Base-by-base conservation (phyloP, 2,329 filamentous ascomycete genomes). In the Colletotrichum shisoi region DNA sequence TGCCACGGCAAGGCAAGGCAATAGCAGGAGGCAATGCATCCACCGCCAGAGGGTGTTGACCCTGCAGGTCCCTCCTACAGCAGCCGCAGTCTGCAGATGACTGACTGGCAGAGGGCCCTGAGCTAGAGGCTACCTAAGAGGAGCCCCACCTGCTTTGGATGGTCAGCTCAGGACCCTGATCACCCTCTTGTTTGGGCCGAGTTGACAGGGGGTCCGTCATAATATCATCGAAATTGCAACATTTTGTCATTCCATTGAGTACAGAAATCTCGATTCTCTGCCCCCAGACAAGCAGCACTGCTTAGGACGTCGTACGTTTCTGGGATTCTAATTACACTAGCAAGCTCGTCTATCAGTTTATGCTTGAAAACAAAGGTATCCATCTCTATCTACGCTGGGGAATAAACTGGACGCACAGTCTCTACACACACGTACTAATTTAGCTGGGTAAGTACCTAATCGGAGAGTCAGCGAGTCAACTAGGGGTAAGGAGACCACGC, bases 91-190 rank as follows among this genome's bases (percentile, higher is more conserved):
- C 31, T 34, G 31, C 31, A 34, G 31, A 34, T 34, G 31, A 34
- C 31, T 7, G 15, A 44, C 37, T 44, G 48, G 40, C 34, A 39
- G 40, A 15, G 34, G 56, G 13, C 44, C 24, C 45, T 12, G 58
- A 42, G 27, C 27, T 31, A 31, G 27, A 31, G 27, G 27, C 27
- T 31, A 31, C 27, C 27, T 31, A 31, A 31, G 27, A 31, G 27
- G 51, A 45, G 53, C 31, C 31, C 57, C 62, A 61, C 65, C 61
- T 64, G 61, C 42, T 40, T 39, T 39, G 37, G 8, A 51, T 59
- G 51, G 42, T 56, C 52, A 44, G 42, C 61, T 37, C 61, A 45
- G 49, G 65, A 68, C 65, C 65, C 65, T 56, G 61, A 68, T 60
- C 54, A 45, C 21, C 31, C 8, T 34, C 31, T 37, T 39, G 34